Evolutionary conservation across 768 basidiomycete species (phyloP).

Genomic region (Psilocybe tampanensis): DNA sequence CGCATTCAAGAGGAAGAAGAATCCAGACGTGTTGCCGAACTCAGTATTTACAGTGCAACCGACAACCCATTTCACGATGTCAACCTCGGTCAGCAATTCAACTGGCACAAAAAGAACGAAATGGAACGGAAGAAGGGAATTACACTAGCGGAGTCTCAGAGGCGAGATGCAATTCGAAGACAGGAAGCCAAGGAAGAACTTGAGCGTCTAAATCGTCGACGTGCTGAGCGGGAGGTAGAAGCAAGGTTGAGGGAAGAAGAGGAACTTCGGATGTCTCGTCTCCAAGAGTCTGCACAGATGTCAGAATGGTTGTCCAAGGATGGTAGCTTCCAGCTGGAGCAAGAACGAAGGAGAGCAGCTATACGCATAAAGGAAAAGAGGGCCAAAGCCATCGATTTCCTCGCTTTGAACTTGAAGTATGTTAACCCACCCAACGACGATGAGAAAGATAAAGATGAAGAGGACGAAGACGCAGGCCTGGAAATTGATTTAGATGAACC

Average conservation of each 20-base stretch:
- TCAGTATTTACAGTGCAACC: conserved; percentile 93
- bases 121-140: conserved; percentile 92
- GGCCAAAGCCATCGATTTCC: conserved; percentile 97
- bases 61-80: conserved; percentile 99
- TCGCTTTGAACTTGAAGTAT: conserved; percentile 95
- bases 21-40: conserved; percentile 88
- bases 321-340: conserved; percentile 95
- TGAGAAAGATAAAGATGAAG: conserved; percentile 59
- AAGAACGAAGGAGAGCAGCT: conserved; percentile 86
- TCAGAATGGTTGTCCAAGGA: conserved; percentile 97
- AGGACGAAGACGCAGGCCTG: conserved; percentile 72
- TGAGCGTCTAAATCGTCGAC: conserved; percentile 84
- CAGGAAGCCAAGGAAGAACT: conserved; percentile 96
- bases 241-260: conserved; percentile 90
- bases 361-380: conserved; percentile 96
- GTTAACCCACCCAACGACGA: conserved; percentile 74
- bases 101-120: conserved; percentile 99
- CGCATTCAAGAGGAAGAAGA: conserved; percentile 85
- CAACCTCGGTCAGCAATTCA: conserved; percentile 94
- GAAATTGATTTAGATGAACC: conserved; percentile 99
- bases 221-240: conserved; percentile 93
- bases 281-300: conserved; percentile 97
- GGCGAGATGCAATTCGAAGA: conserved; percentile 75
- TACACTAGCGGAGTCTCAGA: conserved; percentile 74
- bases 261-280: conserved; percentile 81